These are phyloP conservation scores for Yamadazyma philogaea DNA, from an alignment of 805 yeast species.

Conservation along the genomic window DNA sequence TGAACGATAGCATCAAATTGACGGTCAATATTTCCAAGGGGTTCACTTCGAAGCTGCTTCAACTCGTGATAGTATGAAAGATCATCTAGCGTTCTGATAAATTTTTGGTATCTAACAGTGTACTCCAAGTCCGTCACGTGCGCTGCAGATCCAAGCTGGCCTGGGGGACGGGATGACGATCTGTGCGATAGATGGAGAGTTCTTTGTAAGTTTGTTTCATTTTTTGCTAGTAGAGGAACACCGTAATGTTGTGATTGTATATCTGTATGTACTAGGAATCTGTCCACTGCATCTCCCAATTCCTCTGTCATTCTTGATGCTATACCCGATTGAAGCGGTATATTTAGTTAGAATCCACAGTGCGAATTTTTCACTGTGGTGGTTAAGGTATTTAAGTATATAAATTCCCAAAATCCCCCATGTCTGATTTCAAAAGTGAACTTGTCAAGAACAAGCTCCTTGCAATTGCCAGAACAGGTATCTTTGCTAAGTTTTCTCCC, in stretches of 20 bases:
- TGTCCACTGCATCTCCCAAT: constrained; percentile 12
- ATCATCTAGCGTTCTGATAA: constrained; percentile 23
- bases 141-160: not conserved
- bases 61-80: constrained; percentile 29
- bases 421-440: constrained; percentile 6
- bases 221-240: constrained; percentile 19
- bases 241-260: constrained; percentile 33
- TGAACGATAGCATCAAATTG: constrained; percentile 15
- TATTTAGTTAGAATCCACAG: not conserved
- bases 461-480: constrained; percentile 47
- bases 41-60: constrained; percentile 17
- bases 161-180: not conserved
- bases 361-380: constrained; percentile 5
- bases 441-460: constrained; percentile 45
- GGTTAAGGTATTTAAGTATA: not conserved
- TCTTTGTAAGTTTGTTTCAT: not conserved
- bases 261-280: constrained; percentile 11
- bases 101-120: constrained; percentile 20
- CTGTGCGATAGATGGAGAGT: not conserved
- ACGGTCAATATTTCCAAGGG: constrained; percentile 16
- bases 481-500: constrained; percentile 50
- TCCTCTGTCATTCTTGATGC: constrained; percentile 9
- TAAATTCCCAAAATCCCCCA: not conserved
- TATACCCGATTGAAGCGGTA: not conserved
- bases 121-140: constrained; percentile 18